Percentiles rank a stretch among this genome's conserved stretches.
These are phyloP conservation scores for Mycothermus thermophilus DNA, from an alignment of 495 filamentous ascomycete genomes.

Conservation along the genomic window DNA sequence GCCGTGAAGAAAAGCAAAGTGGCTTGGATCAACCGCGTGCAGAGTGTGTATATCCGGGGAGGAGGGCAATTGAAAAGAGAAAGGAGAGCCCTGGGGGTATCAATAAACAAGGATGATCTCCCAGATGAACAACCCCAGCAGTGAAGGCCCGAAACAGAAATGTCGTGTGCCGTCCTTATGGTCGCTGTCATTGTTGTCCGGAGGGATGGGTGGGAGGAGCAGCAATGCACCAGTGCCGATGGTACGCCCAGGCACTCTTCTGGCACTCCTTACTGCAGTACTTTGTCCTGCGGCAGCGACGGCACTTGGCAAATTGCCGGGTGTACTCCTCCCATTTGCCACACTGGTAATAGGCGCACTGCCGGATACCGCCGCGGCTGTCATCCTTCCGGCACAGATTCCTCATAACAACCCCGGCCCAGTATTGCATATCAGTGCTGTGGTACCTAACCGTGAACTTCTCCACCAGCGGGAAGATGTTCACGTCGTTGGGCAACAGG, in stretches of 20 bases:
- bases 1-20: not conserved
- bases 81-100: conserved; percentile 21
- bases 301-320: conserved; percentile 94
- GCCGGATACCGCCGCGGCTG: conserved; percentile 78
- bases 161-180: no score
- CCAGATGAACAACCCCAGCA: no score
- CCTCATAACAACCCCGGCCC: conserved; percentile 96
- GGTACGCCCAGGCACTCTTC: conserved; percentile 95
- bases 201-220: no score
- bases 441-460: conserved; percentile 95
- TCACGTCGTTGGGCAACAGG: conserved; percentile 80
- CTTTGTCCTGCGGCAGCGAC: conserved; percentile 89
- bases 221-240: conserved; percentile 92
- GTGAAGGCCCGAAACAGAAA: no score
- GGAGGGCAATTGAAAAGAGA: conserved; percentile 1
- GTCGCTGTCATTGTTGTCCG: no score
- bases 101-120: conserved; percentile 17
- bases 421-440: conserved; percentile 95
- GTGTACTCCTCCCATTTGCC: conserved; percentile 96
- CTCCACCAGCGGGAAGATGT: conserved; percentile 95
- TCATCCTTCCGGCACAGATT: conserved; percentile 98
- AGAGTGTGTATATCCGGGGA: conserved; percentile 17
- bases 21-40: no score
- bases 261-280: conserved; percentile 99
- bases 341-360: conserved; percentile 95